Evolutionary conservation across 192 early-diverging fungal genomes (phyloP), one percentile per base, ranked within the genome.

Genomic region (Coemansia sp.): DNA sequence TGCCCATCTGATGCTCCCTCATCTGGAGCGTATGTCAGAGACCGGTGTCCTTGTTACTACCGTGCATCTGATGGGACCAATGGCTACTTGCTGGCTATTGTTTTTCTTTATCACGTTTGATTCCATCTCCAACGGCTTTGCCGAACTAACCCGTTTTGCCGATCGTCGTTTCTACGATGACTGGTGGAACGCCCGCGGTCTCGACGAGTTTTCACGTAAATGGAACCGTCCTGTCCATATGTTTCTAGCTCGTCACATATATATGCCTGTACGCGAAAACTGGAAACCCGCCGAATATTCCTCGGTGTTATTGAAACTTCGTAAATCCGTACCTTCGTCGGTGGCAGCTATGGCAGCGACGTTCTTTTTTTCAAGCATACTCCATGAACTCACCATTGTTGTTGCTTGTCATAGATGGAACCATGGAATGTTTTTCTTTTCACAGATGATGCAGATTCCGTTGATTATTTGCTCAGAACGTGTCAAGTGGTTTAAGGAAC

Each of bases 111-210:
- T 97, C 72, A 95, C 95, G 30, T 98, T 98, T 75, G 96, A 98
- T 76, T 96, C 91, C 68, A 94, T 98, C 62, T 90, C 93, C 80
- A 96, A 97, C 73, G 92, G 88, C 30, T 98, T 98, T 84, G 96
- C 95, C 34, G 95, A 99, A 68, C 76, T 99, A 16, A 97, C 92
- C 33, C 72, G 85, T 28, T 99, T 99, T 76, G 94, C 96, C 16
- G 96, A 99, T 77, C 90, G 94, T 60, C 89, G 92, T 73, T 99
- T 99, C 83, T 99, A 97, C 82, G 94, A 96, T 65, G 96, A 99
- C 76, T 99, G 95, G 95, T 99, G 95, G 95, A 99, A 99, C 67
- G 85, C 76, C 60, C 84, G 84, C 16, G 89, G 88, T 0, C 94
- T 91, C 67, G 96, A 96, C 66, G 94, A 97, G 76, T 99, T 92